Evolutionary conservation across 2,329 filamentous ascomycete genomes (phyloP).

Genomic region (Alternaria panax): DNA sequence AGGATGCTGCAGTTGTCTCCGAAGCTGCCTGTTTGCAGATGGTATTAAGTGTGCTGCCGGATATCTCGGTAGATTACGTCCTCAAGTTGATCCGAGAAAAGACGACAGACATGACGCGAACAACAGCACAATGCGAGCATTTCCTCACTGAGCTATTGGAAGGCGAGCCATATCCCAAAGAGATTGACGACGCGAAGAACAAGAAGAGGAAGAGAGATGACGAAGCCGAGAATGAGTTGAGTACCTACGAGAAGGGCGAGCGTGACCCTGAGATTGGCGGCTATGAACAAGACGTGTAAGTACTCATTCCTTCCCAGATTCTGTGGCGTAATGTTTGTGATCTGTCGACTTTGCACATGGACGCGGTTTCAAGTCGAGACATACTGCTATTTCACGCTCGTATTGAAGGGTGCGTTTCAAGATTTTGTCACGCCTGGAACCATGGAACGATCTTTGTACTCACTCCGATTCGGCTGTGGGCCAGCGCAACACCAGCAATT

Average conservation of each 20-base stretch:
- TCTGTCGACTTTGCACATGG: not conserved
- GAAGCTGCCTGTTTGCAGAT: constrained; percentile 40
- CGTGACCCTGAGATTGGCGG: constrained; percentile 12
- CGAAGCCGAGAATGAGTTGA: constrained; percentile 29
- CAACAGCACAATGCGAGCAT: constrained; percentile 32
- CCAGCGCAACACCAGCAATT: constrained; percentile 1
- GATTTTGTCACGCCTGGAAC: not conserved
- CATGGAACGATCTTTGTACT: constrained; percentile 3
- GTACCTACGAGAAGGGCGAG: constrained; percentile 34
- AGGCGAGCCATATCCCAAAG: constrained; percentile 45
- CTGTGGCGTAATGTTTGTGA: not conserved
- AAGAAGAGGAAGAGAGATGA: constrained; percentile 44
- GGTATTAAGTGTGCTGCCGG: constrained; percentile 45
- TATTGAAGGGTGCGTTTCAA: constrained; percentile 10
- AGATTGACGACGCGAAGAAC: constrained; percentile 33
- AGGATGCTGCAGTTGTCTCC: constrained; percentile 17
- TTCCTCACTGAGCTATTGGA: constrained; percentile 43
- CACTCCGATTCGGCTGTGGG: not conserved
- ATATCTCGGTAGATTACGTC: constrained; percentile 44
- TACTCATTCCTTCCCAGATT: constrained; percentile 8
- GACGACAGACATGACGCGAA: constrained; percentile 32
- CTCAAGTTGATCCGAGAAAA: constrained; percentile 34
- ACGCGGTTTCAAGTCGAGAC: not conserved
- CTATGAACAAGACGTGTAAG: constrained; percentile 42
- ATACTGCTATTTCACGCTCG: not conserved